A percentile compares a stretch with the other conserved stretches of the same genome.
Conservation (phyloP, 345 rosid species). For the Lumnitzera racemosa region DNA sequence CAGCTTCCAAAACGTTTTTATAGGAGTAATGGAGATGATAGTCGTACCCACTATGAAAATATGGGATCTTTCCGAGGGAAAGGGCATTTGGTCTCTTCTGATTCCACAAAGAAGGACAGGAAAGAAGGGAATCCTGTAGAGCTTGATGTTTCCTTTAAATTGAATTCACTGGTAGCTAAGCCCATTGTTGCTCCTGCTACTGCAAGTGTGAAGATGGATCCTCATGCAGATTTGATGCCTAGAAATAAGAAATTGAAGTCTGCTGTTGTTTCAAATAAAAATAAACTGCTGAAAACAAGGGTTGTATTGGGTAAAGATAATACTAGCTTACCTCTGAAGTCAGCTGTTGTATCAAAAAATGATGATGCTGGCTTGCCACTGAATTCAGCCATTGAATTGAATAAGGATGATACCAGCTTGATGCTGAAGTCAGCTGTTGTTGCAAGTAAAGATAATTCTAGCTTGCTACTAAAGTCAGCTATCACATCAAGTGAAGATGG, state of each 20-base stretch:
- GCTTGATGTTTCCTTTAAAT: constrained; percentile 85
- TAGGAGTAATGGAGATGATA: constrained; percentile 41
- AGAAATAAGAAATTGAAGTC: constrained; percentile 50
- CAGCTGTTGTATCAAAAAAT: background rate
- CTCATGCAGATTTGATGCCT: constrained; percentile 30
- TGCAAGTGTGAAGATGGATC: constrained; percentile 17
- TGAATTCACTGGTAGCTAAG: constrained; percentile 77
- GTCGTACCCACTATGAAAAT: constrained; percentile 27
- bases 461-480: background rate
- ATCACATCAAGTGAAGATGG: background rate
- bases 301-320: background rate
- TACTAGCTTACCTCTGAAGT: background rate
- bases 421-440: background rate
- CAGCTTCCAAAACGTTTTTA: constrained; percentile 38
- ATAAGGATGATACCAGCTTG: constrained; percentile 25
- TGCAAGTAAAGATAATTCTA: background rate
- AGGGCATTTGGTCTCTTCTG: constrained; percentile 32
- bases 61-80: constrained; percentile 36
- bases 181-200: constrained; percentile 34
- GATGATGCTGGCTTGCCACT: background rate
- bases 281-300: constrained; percentile 3
- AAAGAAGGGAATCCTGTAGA: constrained; percentile 54
- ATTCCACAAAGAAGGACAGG: constrained; percentile 31
- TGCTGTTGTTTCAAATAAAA: constrained; percentile 20
- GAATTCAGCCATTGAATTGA: constrained; percentile 22